These are phyloP conservation scores for Lolium perenne DNA, from an alignment of 176 grass and related monocot genomes.

Conservation along the genomic window DNA sequence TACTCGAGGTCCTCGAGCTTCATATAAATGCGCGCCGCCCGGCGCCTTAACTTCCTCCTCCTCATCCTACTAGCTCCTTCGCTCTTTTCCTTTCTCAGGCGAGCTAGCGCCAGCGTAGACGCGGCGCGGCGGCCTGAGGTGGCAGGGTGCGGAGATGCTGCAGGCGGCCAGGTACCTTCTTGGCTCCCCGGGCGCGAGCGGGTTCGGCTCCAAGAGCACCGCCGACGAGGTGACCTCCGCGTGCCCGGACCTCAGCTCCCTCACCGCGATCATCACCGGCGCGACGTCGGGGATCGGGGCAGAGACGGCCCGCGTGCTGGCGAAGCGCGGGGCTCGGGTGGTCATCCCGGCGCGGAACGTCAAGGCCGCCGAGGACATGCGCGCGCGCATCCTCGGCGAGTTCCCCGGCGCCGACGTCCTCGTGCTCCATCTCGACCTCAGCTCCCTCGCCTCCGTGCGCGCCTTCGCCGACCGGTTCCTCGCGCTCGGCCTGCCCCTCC, in stretches of 20 bases:
- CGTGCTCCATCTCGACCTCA: conserved; percentile 88
- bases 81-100: neutral
- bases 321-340: conserved; percentile 76
- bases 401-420: conserved; percentile 65
- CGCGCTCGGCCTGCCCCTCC: conserved; percentile 66
- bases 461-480: conserved; percentile 73
- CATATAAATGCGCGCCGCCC: conserved; percentile 58
- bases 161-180: conserved; percentile 75
- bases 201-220: conserved; percentile 88
- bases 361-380: conserved; percentile 85
- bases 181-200: conserved; percentile 64
- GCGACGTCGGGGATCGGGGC: conserved; percentile 95
- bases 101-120: neutral
- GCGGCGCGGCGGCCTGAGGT: neutral
- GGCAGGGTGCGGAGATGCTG: conserved; percentile 45
- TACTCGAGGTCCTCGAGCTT: conserved; percentile 38
- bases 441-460: conserved; percentile 82
- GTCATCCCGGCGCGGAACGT: conserved; percentile 77
- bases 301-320: conserved; percentile 91
- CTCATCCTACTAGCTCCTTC: neutral
- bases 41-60: conserved; percentile 39
- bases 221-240: conserved; percentile 64
- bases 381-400: conserved; percentile 54
- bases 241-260: conserved; percentile 41
- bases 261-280: conserved; percentile 85